Conservation (phyloP, 345 rosid species). For the Mangifera indica region DNA sequence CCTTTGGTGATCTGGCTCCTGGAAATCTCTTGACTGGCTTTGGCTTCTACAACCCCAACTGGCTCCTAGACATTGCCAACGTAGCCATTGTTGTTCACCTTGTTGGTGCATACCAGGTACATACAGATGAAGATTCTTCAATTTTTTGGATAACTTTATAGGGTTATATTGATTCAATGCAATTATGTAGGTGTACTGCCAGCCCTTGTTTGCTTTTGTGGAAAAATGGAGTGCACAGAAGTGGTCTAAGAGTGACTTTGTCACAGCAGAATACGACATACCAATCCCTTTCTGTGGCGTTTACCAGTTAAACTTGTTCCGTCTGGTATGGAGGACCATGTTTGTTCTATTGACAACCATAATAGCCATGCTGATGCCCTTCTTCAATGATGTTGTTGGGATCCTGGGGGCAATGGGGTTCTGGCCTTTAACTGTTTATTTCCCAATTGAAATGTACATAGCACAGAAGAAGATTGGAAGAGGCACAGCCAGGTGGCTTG, state of each 20-base stretch:
- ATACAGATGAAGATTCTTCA: too few relatives aligned
- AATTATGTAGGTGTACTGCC: conserved; percentile 46
- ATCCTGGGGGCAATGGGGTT: conserved; percentile 48
- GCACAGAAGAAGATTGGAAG: conserved; percentile 36
- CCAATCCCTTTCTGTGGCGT: conserved; percentile 38
- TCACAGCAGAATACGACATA: conserved; percentile 43
- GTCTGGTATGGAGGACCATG: conserved; percentile 49
- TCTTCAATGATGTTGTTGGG: conserved; percentile 55
- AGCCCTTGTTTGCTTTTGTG: conserved; percentile 58
- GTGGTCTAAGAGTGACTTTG: conserved; percentile 43
- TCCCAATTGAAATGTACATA: conserved; percentile 54
- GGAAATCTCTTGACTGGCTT: conserved; percentile 76
- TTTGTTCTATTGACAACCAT: conserved; percentile 43
- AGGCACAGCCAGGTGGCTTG: conserved; percentile 42
- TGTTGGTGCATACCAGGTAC: too few relatives aligned
- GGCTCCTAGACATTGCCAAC: conserved; percentile 75
- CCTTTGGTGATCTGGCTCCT: conserved; percentile 75
- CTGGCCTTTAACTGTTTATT: conserved; percentile 57
- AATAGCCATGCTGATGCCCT: conserved; percentile 59
- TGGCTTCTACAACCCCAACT: conserved; percentile 78
- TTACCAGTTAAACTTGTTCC: conserved; percentile 50
- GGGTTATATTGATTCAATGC: too few relatives aligned
- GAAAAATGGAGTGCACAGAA: conserved; percentile 51
- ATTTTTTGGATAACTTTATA: too few relatives aligned
- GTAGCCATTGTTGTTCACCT: conserved; percentile 47